Base-by-base conservation (phyloP, 768 basidiomycete genomes). In the Sutorius australiensis region DNA sequence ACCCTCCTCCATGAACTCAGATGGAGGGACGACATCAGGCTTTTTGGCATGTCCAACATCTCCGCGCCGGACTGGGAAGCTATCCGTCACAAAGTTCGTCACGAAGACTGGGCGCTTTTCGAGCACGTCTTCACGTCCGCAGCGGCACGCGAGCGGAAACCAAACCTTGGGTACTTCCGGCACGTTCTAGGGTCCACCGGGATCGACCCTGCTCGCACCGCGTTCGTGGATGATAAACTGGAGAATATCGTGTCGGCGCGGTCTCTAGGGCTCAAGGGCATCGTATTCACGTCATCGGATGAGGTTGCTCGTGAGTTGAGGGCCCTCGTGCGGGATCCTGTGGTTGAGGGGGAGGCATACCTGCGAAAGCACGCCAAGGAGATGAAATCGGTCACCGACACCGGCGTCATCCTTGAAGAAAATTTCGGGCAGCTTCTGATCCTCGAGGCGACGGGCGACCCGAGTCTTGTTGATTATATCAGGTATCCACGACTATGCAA, bases 1-100 rank as follows among this genome's bases (percentile, higher is more conserved):
- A 10, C 51, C 8, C 43, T 62, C 42, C 48, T 62, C n/a, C 58
- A 48, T 5, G 51, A 62, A 8, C 59, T 64, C 36, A 57, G 43
- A 24, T 12, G 19, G 1, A 41, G 43, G 21, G 36, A 1, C 8
- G 45, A 46, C 37, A 52, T 61, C 13, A 46, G 14, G 24, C 30
- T 63, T 6, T 62, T 60, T 9, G 60, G 60, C 50, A 59, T 65
- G 60, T 62, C 62, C 24, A 59, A 64, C 24, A 55, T 65, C 24
- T 61, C 61, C 0, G 46, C 55, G 5, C 61, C 61, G 2, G 62
- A 62, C 33, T 62, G 61, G 55, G 62, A 64, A 10, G 17, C 55
- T 27, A 58, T 62, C 24, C 51, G 46, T 12, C 45, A 36, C 39
- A 64, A 45, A 14, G 58, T 28, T 24, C 28, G 44, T 0, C 39